Percentiles rank a stretch among this genome's conserved stretches.
phyloP scores from a whole-genome alignment of 768 basidiomycete species.

The Suillus subluteus region DNA sequence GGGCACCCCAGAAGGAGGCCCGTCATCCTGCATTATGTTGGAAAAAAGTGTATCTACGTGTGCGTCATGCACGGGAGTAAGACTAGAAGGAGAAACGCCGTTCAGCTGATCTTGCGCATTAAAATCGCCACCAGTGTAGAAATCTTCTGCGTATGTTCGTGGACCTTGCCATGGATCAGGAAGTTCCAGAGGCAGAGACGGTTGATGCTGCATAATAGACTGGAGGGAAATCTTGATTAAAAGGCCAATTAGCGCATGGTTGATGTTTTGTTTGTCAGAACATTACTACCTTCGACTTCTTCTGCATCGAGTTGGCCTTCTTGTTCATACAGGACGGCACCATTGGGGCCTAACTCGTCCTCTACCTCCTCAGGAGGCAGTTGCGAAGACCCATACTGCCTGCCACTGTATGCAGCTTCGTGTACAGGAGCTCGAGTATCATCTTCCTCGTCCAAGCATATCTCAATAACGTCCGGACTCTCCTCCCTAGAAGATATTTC shows the following conservation, averaged over 20 bases:
- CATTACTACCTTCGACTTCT: constrained; percentile 18
- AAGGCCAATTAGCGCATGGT: neutral
- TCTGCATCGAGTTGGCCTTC: constrained; percentile 19
- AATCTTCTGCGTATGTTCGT: constrained; percentile 45
- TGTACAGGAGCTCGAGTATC: constrained; percentile 14
- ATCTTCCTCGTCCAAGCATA: constrained; percentile 32
- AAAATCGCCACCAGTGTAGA: constrained; percentile 48
- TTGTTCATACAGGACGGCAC: constrained; percentile 1
- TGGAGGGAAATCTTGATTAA: constrained; percentile 10
- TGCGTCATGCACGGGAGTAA: constrained; percentile 26
- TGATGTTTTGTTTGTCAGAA: neutral
- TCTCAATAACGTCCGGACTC: constrained; percentile 25
- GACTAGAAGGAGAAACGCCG: constrained; percentile 27
- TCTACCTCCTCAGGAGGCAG: constrained; percentile 4
- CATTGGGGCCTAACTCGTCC: neutral
- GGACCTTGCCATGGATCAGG: constrained; percentile 46
- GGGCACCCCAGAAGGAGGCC: too few species aligned
- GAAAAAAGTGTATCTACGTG: neutral
- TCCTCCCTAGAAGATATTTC: constrained; percentile 12
- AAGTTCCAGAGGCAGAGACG: constrained; percentile 32
- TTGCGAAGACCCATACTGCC: constrained; percentile 15
- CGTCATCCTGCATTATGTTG: neutral
- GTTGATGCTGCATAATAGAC: neutral
- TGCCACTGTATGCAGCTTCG: constrained; percentile 23
- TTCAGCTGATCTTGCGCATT: neutral